Evolutionary conservation across 805 yeast species (phyloP), one percentile per base, ranked within the genome.

Genomic region (Schwanniomyces pseudopolymorphus): DNA sequence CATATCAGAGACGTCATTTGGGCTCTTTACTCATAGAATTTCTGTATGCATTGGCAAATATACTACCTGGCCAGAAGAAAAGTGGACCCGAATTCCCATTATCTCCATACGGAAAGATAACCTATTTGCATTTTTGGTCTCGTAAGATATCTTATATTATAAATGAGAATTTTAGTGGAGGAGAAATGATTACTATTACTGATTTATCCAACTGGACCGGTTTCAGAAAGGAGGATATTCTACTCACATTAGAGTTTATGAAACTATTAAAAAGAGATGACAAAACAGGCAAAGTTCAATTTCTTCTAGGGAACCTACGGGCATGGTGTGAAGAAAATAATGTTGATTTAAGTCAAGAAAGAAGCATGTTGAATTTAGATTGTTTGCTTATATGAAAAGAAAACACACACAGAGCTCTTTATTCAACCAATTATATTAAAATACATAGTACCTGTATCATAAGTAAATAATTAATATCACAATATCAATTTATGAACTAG

Each of bases 71-170:
- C 37, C 81, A 80, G 25, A 55, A 71, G 17, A 64, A 79, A 1
- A 89, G 96, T 49, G 96, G 97, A 0, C 99, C 99, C 0, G 99
- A 94, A 61, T 78, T 83, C 52, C 99, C 99, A 0, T 68, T 94
- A 8, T 87, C 96, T 5, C 84, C 85, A 0, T 87, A 83, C 64
- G 99, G 99, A 0, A 74, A 77, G 43, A 68, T 80, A 8, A 80
- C 91, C 5, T 94, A 90, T 58, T 58, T 87, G 16, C 68, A 77
- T 13, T 91, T 80, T 64, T 94, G 98, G 99, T 72, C 86, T 5
- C 72, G 76, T 40, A 58, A 55, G 38, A 47, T 72, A 8, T 65
- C 71, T 6, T 28, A 49, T 26, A 31, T 55, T 22, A 47, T 69
- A 5, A 14, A 51, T 3, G 16, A 48, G 2, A 47, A 53, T 11